Evolutionary conservation across 2,329 filamentous ascomycete genomes (phyloP).

Genomic region (Arthrobotrys conoides): DNA sequence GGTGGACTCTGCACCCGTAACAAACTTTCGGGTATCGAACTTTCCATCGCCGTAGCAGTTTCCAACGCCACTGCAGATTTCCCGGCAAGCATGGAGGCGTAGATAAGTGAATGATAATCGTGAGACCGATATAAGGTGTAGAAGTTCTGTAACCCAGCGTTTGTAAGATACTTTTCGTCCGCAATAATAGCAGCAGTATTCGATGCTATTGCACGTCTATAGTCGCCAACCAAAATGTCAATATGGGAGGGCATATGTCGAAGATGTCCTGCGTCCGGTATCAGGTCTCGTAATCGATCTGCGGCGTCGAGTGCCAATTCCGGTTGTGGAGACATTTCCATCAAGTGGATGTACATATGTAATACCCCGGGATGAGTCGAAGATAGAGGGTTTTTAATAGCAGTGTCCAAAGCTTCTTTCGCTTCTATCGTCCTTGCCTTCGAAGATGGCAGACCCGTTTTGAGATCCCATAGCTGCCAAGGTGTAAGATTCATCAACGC

Average conservation of each 20-base stretch:
- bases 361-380: conserved; percentile 77
- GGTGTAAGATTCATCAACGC: conserved; percentile 77
- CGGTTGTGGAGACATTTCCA: conserved; percentile 80
- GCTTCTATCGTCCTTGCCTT: conserved; percentile 74
- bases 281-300: conserved; percentile 75
- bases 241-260: conserved; percentile 84
- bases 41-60: conserved; percentile 74
- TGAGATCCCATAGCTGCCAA: conserved; percentile 76
- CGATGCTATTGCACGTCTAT: conserved; percentile 75
- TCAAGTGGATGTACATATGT: conserved; percentile 82
- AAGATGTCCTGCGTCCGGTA: conserved; percentile 79
- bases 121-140: conserved; percentile 83
- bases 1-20: conserved; percentile 77
- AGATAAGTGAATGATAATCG: conserved; percentile 81
- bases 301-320: conserved; percentile 75
- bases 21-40: conserved; percentile 75
- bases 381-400: conserved; percentile 70
- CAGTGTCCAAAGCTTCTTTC: conserved; percentile 74
- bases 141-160: conserved; percentile 77
- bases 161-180: conserved; percentile 76
- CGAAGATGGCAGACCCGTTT: conserved; percentile 72
- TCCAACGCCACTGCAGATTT: conserved; percentile 76
- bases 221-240: conserved; percentile 81
- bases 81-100: conserved; percentile 83
- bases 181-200: conserved; percentile 78